These are phyloP conservation scores for Halophytophthora batemanensis DNA, from an alignment of 352 stramenopile genomes.

Conservation along the genomic window DNA sequence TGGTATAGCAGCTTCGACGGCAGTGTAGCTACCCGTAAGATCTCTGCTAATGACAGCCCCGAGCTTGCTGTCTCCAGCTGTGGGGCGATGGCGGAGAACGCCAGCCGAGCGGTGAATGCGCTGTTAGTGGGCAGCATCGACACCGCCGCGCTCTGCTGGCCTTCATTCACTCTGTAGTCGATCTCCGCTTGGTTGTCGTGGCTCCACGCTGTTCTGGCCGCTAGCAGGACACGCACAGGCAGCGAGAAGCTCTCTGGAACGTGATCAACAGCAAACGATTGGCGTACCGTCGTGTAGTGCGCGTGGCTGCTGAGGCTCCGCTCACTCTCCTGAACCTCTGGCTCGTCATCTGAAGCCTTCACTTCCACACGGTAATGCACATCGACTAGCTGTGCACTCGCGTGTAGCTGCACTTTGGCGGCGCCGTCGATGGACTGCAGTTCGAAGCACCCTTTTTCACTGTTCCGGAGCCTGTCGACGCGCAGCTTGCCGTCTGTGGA, in stretches of 20 bases:
- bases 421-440: slow-evolving; percentile 68
- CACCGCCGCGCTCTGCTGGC: slow-evolving; percentile 3
- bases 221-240: slow-evolving; percentile 34
- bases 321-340: neutral
- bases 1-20: slow-evolving; percentile 37
- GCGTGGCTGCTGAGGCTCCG: slow-evolving; percentile 6
- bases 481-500: slow-evolving; percentile 13
- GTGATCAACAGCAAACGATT: slow-evolving; percentile 34
- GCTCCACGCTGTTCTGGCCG: slow-evolving; percentile 24
- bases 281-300: slow-evolving; percentile 41
- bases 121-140: slow-evolving; percentile 36
- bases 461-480: slow-evolving; percentile 29
- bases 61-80: neutral
- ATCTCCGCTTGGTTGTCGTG: slow-evolving; percentile 19
- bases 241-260: slow-evolving; percentile 35
- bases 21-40: slow-evolving; percentile 38
- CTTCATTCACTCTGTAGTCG: slow-evolving; percentile 15
- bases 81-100: slow-evolving; percentile 39
- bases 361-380: slow-evolving; percentile 35
- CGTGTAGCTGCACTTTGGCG: slow-evolving; percentile 37
- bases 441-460: slow-evolving; percentile 35
- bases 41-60: slow-evolving; percentile 31
- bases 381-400: slow-evolving; percentile 35
- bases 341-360: slow-evolving; percentile 20
- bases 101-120: slow-evolving; percentile 39